Evolutionary conservation across 495 filamentous ascomycete genomes (phyloP).

Genomic region (Penicillium samsonianum): DNA sequence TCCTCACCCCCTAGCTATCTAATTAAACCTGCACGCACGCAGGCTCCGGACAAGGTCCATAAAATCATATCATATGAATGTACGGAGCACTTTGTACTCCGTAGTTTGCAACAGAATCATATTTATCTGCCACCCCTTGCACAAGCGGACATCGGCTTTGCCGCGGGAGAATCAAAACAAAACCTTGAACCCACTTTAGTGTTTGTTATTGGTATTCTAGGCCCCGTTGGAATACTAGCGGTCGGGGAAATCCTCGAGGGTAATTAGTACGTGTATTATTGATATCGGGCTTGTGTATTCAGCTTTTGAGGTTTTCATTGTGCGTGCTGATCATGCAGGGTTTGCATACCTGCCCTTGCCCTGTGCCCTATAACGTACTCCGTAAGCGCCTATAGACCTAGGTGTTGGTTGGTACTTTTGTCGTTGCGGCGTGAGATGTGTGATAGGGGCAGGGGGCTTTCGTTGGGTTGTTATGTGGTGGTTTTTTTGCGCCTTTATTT

Average conservation of each 20-base stretch:
- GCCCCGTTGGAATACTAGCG: constrained; percentile 9
- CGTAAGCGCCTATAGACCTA: not conserved
- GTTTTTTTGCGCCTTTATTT: not conserved
- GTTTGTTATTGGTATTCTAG: constrained; percentile 3
- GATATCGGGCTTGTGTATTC: not conserved
- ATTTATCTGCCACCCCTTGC: constrained; percentile 29
- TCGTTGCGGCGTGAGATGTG: not conserved
- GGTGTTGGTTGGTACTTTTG: constrained; percentile 11
- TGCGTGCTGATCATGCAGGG: constrained; percentile 31
- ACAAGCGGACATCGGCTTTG: not conserved
- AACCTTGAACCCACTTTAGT: not conserved
- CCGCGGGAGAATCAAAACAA: constrained; percentile 19
- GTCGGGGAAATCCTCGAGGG: constrained; percentile 2
- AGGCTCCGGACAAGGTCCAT: not conserved
- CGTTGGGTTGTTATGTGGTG: not conserved
- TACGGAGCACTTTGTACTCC: too few relatives aligned
- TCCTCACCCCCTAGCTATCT: not conserved
- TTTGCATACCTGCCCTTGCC: constrained; percentile 29
- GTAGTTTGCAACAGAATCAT: constrained; percentile 9
- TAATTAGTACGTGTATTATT: constrained; percentile 1
- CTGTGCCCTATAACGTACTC: constrained; percentile 25
- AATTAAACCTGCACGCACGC: constrained; percentile 3
- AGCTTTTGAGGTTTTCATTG: constrained; percentile 10
- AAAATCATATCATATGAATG: constrained; percentile 6
- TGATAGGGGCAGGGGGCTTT: not conserved